These are phyloP conservation scores for Cladosporium velox DNA, from an alignment of 2,329 filamentous ascomycete species.

Conservation along the genomic window DNA sequence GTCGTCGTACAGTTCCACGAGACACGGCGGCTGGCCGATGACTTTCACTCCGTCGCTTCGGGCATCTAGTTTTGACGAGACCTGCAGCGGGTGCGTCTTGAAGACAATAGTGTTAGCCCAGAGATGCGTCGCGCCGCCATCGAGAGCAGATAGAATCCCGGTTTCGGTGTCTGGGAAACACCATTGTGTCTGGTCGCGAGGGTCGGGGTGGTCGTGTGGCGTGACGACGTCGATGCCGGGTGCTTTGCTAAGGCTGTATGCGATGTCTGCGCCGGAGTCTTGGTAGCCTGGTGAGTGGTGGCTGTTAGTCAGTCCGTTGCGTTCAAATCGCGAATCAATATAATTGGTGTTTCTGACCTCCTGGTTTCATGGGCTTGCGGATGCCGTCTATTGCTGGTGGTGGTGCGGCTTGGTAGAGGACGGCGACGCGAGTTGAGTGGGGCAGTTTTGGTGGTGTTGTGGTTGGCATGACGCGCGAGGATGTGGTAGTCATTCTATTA, in stretches of 20 bases:
- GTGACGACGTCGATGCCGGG: constrained; percentile 37
- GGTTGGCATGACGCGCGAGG: not conserved
- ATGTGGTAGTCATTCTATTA: not conserved
- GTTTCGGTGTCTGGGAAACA: constrained; percentile 49
- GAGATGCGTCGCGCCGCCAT: constrained; percentile 44
- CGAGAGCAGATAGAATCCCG: constrained; percentile 45
- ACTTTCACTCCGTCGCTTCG: constrained; percentile 40
- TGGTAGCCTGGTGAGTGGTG: constrained; percentile 44
- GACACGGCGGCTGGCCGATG: constrained; percentile 50
- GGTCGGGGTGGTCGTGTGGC: not conserved
- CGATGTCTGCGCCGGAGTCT: constrained; percentile 54
- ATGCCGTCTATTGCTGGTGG: constrained; percentile 52
- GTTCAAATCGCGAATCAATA: not conserved
- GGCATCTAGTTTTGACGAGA: constrained; percentile 38
- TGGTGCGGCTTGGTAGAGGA: constrained; percentile 51
- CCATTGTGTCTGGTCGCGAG: constrained; percentile 36
- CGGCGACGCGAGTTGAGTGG: constrained; percentile 39
- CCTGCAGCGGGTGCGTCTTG: constrained; percentile 51
- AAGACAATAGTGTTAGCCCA: constrained; percentile 58
- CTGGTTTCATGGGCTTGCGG: constrained; percentile 53
- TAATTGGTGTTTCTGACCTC: constrained; percentile 35
- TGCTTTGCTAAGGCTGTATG: constrained; percentile 41
- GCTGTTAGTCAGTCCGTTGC: not conserved
- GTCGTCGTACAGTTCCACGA: constrained; percentile 54
- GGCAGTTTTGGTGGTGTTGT: not conserved